Base-by-base conservation (phyloP, 176 grass and related monocot species). In the Cocos nucifera region DNA sequence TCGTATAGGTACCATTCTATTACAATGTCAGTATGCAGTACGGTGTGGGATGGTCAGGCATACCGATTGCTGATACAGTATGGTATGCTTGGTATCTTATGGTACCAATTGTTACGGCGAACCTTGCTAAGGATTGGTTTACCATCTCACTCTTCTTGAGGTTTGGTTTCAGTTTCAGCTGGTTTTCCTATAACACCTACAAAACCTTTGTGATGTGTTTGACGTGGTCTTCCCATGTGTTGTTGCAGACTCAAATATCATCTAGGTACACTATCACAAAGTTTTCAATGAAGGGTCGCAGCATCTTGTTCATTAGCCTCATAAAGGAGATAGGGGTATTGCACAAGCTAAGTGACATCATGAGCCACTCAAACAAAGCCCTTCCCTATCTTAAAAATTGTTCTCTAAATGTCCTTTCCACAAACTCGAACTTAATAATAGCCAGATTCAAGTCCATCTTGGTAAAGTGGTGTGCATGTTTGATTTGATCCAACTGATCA, bases 291-390 rank as follows among this genome's bases (percentile, higher is more conserved):
- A 44, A 44, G 35, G 35, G 35, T 12, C 9, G 8, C 17, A 73
- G 28, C 5, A 73, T 3, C 4, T 56, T 17, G 26, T 73, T 63
- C 59, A 63, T 63, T 16, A 73, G 21, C 17, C 69, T 29, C 58
- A 64, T 73, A 8, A 73, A 73, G 1, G 32, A 52, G 39, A 26
- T 0, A 29, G 69, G 69, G 56, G 69, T 19, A 53, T 73, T 73
- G 69, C 58, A 73, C 6, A 73, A 55, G 50, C 44, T 55, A 51
- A 73, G 51, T 0, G 15, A 57, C 49, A 73, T 73, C 18, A 63
- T 48, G 8, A 64, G 49, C 57, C 49, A 73, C 61, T 73, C 21
- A 54, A 63, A 64, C 9, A 73, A 73, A 29, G 44, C 70, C 48
- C 29, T 73, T 56, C 18, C 29, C 17, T 27, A 17, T 73, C 17